A percentile compares a stretch with the other conserved stretches of the same genome.
phyloP scores from a whole-genome alignment of 2,329 filamentous ascomycete genomes.

The Beauveria sp. region DNA sequence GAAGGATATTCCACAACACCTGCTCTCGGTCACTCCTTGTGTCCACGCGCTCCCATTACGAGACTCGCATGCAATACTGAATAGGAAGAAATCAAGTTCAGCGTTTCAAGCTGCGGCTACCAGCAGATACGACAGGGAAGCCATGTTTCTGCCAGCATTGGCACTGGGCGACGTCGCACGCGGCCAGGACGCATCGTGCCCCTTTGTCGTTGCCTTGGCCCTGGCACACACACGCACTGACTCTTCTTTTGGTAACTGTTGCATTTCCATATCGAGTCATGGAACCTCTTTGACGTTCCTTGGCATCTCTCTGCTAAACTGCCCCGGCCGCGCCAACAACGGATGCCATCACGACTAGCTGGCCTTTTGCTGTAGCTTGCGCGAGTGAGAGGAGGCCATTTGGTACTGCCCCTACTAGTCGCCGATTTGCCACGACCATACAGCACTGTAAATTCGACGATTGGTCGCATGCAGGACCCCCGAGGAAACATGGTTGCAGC shows the following conservation, averaged over 20 bases:
- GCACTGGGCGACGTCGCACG: neutral
- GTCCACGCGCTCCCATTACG: neutral
- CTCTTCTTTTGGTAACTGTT: neutral
- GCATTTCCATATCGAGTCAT: neutral
- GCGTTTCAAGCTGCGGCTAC: neutral
- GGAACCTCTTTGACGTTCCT: neutral
- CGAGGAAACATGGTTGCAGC: neutral
- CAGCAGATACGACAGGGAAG: slow-evolving; percentile 1
- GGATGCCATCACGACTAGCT: neutral
- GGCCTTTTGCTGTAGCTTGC: neutral
- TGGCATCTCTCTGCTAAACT: neutral
- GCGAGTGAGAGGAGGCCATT: neutral
- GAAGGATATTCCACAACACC: neutral
- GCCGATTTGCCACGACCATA: neutral
- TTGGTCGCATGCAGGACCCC: neutral
- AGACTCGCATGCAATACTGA: neutral
- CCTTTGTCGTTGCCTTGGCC: neutral
- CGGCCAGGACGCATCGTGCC: neutral
- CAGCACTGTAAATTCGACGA: neutral
- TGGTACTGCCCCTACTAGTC: neutral
- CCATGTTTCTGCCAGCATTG: neutral
- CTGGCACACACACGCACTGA: neutral
- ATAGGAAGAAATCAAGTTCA: neutral
- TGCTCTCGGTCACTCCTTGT: neutral
- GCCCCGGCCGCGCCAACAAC: neutral